Base-by-base conservation (phyloP, 2,329 filamentous ascomycete genomes). In the Microascus cirrosus region DNA sequence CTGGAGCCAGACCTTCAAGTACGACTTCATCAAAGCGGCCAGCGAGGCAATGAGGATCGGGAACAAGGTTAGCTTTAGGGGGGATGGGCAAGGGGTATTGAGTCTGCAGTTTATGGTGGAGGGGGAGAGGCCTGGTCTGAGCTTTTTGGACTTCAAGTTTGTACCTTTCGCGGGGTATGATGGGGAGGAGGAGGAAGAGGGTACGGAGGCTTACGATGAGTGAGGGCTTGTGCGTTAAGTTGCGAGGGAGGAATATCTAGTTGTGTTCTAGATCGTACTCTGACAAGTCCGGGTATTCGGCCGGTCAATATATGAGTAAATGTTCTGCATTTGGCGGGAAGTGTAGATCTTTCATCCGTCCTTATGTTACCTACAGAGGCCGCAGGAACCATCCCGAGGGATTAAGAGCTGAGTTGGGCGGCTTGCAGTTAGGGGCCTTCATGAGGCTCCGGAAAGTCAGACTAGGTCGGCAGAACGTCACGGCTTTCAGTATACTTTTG, bases 91-190 rank as follows among this genome's bases (percentile, higher is more conserved):
- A 68, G 93, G 94, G 0, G 93, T 99, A 34, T 71, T 99, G 62
- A 96, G 90, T 71, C 74, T 97, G 69, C 94, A 99, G 68, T 96
- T 97, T 66, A 94, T 99, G 87, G 86, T 99, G 18, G 90, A 96
- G 68, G 78, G 92, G 50, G 90, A 94, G 61, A 81, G 81, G 7
- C 80, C 81, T 5, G 77, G 78, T 25, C 76, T 84, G 45, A 89
- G 84, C 64, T 95, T 93, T 71, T 78, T 94, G 25, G 89, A 94
- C 69, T 95, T 93, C 69, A 79, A 87, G 22, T 90, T 94, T 67
- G 85, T 95, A 59, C 89, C 90, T 18, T 85, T 84, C 58, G 77
- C 79, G 18, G 80, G 81, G 24, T 81, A 87, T 50, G 84, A 84
- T 32, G 77, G 80, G 2, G 77, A 77, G 5, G 73, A 73, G 2